Percentiles rank a stretch among this genome's conserved stretches.
Evolutionary conservation across 306 rosid species (phyloP).

Genomic region (Begonia fuchsioides): DNA sequence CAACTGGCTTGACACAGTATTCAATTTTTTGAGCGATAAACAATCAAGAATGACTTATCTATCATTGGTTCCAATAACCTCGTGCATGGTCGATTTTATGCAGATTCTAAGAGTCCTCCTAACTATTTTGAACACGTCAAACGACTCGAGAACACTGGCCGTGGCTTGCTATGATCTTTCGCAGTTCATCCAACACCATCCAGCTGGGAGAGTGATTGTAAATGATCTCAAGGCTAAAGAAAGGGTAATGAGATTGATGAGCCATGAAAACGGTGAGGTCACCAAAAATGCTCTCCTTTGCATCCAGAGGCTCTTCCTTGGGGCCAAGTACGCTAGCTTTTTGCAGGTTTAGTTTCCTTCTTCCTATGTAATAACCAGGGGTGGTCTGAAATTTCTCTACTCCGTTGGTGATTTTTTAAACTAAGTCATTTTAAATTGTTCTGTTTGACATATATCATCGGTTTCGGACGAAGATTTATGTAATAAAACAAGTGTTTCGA

Average conservation of each 20-base stretch:
- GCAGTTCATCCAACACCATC: conserved; percentile 73
- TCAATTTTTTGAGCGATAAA: too few relatives aligned
- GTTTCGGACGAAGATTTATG: too few relatives aligned
- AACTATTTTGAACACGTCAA: conserved; percentile 73
- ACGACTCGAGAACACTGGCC: conserved; percentile 73
- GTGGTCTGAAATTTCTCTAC: too few relatives aligned
- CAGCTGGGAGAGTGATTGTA: conserved; percentile 81
- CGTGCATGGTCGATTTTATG: conserved; percentile 17
- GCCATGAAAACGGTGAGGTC: conserved; percentile 84
- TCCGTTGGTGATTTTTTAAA: too few relatives aligned
- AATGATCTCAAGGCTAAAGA: conserved; percentile 92
- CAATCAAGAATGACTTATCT: too few relatives aligned
- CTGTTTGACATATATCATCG: too few relatives aligned
- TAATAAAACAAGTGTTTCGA: too few relatives aligned
- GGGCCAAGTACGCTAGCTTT: conserved; percentile 92
- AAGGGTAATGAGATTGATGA: conserved; percentile 90
- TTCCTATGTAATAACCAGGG: not conserved
- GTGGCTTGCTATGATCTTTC: conserved; percentile 91
- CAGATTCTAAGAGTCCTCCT: conserved; percentile 85
- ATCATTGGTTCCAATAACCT: too few relatives aligned
- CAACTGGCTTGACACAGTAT: too few relatives aligned
- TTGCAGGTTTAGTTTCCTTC: conserved; percentile 46
- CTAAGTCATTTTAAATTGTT: too few relatives aligned
- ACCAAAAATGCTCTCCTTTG: conserved; percentile 92
- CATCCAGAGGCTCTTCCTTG: conserved; percentile 92